phyloP scores from a whole-genome alignment of 192 early-diverging fungal species.

The Allomyces arbusculus region DNA sequence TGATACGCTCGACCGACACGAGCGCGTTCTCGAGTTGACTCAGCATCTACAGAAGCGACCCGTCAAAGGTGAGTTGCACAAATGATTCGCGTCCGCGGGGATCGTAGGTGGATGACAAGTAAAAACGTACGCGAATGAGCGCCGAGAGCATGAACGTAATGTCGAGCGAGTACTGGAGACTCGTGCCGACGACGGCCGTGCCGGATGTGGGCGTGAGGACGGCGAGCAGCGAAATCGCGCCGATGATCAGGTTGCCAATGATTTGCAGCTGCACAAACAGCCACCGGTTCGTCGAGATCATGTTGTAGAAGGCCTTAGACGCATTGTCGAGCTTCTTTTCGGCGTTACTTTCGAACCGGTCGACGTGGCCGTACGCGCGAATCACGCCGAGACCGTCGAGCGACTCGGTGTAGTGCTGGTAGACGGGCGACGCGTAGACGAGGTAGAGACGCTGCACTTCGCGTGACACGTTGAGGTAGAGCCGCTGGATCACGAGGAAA shows the following conservation, averaged over 20 bases:
- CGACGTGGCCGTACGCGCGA: constrained; percentile 57
- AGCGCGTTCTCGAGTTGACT: constrained; percentile 27
- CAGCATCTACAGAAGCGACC: too few relatives aligned
- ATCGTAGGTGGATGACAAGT: too few relatives aligned
- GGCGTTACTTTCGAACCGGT: constrained; percentile 40
- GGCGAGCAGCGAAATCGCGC: constrained; percentile 49
- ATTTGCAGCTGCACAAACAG: constrained; percentile 64
- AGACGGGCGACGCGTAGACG: constrained; percentile 49
- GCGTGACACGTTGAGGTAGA: constrained; percentile 58
- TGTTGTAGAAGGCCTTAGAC: constrained; percentile 66
- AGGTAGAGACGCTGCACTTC: constrained; percentile 80
- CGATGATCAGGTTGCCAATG: constrained; percentile 51
- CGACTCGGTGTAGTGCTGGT: constrained; percentile 66
- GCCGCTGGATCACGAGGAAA: constrained; percentile 39
- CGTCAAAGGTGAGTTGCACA: too few relatives aligned
- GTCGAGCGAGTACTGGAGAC: constrained; percentile 44
- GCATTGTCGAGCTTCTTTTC: constrained; percentile 46
- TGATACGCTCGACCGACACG: constrained; percentile 65
- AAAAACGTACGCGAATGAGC: constrained; percentile 45
- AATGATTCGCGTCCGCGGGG: too few relatives aligned
- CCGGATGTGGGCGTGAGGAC: constrained; percentile 39
- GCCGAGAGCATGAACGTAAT: constrained; percentile 71
- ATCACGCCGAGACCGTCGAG: constrained; percentile 56
- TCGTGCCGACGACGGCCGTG: constrained; percentile 23
- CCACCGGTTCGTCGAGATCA: constrained; percentile 80